phyloP scores from a whole-genome alignment of 2,329 filamentous ascomycete species.

The Fusarium nelsonii region DNA sequence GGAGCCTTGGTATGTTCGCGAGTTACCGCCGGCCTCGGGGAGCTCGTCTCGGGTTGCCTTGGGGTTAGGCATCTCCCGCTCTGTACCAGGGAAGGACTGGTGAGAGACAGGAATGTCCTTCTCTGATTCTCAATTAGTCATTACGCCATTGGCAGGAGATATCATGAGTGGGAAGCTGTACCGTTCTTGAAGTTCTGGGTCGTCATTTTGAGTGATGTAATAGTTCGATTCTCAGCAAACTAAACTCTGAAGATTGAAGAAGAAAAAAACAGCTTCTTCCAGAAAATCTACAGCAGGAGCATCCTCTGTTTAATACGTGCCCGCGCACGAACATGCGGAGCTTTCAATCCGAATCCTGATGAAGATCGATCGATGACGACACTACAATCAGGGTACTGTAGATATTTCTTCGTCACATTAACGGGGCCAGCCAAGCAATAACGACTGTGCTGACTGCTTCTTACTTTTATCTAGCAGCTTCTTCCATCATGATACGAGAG shows the following conservation, averaged over 20 bases:
- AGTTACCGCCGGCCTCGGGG: constrained; percentile 75
- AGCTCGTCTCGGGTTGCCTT: constrained; percentile 73
- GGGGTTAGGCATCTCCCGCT: constrained; percentile 48
- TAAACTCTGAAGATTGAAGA: neutral
- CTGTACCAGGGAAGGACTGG: constrained; percentile 49
- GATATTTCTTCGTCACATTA: constrained; percentile 38
- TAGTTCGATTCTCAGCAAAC: neutral
- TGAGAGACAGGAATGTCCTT: constrained; percentile 47
- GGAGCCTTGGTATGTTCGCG: constrained; percentile 78
- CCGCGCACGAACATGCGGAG: constrained; percentile 21
- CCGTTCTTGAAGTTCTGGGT: constrained; percentile 43
- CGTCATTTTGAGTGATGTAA: constrained; percentile 35
- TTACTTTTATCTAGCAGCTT: neutral
- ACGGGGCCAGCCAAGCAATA: constrained; percentile 34
- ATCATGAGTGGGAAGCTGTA: neutral
- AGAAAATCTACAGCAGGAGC: neutral
- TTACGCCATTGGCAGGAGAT: no score
- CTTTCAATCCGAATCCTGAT: constrained; percentile 38
- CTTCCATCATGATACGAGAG: neutral
- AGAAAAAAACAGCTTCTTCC: neutral
- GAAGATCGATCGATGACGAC: constrained; percentile 48
- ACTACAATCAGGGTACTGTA: constrained; percentile 22
- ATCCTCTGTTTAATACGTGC: constrained; percentile 25
- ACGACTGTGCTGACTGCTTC: constrained; percentile 2
- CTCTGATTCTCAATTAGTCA: constrained; percentile 52